phyloP scores from a whole-genome alignment of 345 rosid species.

The Trapa incisa region DNA sequence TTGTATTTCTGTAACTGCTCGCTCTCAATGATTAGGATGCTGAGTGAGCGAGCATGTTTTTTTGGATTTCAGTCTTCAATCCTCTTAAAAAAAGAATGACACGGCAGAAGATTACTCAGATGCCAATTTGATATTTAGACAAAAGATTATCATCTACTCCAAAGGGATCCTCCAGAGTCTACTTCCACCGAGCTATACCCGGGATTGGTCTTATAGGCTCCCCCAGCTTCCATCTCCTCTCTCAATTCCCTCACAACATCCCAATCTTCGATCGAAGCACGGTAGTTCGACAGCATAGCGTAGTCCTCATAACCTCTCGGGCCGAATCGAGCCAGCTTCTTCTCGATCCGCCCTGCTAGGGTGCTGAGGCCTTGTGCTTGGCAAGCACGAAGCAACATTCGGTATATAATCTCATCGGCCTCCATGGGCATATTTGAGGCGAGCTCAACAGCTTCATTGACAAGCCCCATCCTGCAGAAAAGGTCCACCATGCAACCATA shows the following conservation, averaged over 20 bases:
- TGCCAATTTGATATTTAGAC: not conserved
- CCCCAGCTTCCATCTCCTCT: constrained; percentile 15
- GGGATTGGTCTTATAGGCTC: constrained; percentile 19
- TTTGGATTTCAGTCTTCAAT: not conserved
- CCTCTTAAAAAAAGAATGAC: not conserved
- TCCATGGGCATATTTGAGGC: constrained; percentile 25
- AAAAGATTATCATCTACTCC: not conserved
- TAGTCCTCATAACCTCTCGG: constrained; percentile 27
- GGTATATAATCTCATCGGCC: constrained; percentile 24
- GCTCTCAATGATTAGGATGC: not conserved
- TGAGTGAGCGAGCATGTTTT: not conserved
- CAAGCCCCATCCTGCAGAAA: constrained; percentile 28
- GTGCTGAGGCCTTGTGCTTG: constrained; percentile 14
- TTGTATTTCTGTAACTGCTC: not conserved
- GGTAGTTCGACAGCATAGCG: constrained; percentile 17
- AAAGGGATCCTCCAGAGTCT: not conserved
- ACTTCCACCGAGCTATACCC: constrained; percentile 30
- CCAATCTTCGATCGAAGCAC: constrained; percentile 15
- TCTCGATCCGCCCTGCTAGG: constrained; percentile 17
- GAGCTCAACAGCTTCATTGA: constrained; percentile 24
- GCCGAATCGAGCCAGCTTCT: constrained; percentile 12
- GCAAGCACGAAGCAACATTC: constrained; percentile 26
- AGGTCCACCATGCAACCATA: constrained; percentile 46
- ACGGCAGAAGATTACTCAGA: not conserved
- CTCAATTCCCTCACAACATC: constrained; percentile 13